Conservation (phyloP, 805 yeast genomes). For the Myxozyma monticola region DNA sequence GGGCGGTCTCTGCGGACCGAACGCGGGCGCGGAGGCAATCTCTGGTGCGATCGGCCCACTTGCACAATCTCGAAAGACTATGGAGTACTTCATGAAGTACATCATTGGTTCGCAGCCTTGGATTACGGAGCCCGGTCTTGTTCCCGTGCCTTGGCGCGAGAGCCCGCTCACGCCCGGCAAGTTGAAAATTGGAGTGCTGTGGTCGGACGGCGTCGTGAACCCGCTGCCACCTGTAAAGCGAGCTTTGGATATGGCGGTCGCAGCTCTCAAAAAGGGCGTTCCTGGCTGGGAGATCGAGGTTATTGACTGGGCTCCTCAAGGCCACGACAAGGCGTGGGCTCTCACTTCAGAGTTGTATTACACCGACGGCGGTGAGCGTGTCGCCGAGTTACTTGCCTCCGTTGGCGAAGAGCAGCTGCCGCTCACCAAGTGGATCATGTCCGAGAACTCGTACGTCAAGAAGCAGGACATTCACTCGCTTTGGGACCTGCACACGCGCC, state of each 20-base stretch:
- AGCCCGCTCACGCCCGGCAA: conserved; percentile 38
- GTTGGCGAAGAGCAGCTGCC: conserved; percentile 72
- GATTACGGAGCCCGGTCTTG: conserved; percentile 49
- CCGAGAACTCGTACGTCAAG: conserved; percentile 46
- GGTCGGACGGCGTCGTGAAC: conserved; percentile 50
- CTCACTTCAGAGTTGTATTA: conserved; percentile 47
- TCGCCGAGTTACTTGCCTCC: conserved; percentile 50
- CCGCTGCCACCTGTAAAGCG: conserved; percentile 53
- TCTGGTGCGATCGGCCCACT: conserved; percentile 56
- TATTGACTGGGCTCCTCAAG: conserved; percentile 33
- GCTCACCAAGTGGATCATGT: conserved; percentile 53
- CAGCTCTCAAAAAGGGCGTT: conserved; percentile 47
- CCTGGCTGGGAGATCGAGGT: conserved; percentile 40
- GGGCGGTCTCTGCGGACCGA: conserved; percentile 47
- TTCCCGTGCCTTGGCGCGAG: conserved; percentile 56
- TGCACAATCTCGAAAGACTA: conserved; percentile 49
- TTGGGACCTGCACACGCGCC: conserved; percentile 52
- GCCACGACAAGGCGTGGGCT: conserved; percentile 36
- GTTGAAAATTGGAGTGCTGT: conserved; percentile 50
- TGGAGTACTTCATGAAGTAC: conserved; percentile 51
- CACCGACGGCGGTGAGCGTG: conserved; percentile 67
- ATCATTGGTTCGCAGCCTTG: conserved; percentile 54
- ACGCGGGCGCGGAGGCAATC: conserved; percentile 50
- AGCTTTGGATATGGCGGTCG: conserved; percentile 42
- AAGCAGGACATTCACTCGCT: conserved; percentile 30